Base-by-base conservation (phyloP, 108 stramenopile species). In the Nannochloropsis granulata region DNA sequence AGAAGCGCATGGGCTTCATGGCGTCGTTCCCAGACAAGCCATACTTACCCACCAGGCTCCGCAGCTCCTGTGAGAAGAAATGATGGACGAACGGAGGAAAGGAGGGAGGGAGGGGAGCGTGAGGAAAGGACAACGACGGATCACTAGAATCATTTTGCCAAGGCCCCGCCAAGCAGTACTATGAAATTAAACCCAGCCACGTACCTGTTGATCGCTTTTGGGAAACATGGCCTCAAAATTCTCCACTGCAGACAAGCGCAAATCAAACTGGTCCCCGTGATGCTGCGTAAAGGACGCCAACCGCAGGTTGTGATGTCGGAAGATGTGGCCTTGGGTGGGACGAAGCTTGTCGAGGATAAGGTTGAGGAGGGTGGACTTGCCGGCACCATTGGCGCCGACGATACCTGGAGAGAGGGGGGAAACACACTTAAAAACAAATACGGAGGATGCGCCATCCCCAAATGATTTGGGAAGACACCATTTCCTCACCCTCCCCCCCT, bases 281-380 rank as follows among this genome's bases (percentile, higher is more conserved):
- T 99, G 98, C 91, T 99, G 98, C 25, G 96, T 96, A 86, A 99
- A 98, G 82, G 95, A 92, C 9, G 94, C 98, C 82, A 98, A 43
- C 23, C 94, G 92, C 23, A 98, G 86, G 42, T 95, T 91, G 21
- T 92, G 88, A 88, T 99, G 94, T 13, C 95, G 92, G 34, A 93
- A 92, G 42, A 97, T 92, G 24, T 93, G 86, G 26, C 98, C 98
- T 42, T 86, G 85, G 23, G 89, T 81, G 8, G 96, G 94, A 12
- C 84, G 88, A 21, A 97, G 84, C 84, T 94, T 91, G 84, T 93
- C 95, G 91, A 95, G 93, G 85, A 99, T 95, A 19, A 97, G 86
- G 82, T 98, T 98, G 24, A 99, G 87, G 81, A 99, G 88, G 12
- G 97, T 98, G 12, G 91, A 91, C 84, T 96, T 97, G 13, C 97